Conservation (phyloP, 768 basidiomycete species). For the Lactarius vividus region DNA sequence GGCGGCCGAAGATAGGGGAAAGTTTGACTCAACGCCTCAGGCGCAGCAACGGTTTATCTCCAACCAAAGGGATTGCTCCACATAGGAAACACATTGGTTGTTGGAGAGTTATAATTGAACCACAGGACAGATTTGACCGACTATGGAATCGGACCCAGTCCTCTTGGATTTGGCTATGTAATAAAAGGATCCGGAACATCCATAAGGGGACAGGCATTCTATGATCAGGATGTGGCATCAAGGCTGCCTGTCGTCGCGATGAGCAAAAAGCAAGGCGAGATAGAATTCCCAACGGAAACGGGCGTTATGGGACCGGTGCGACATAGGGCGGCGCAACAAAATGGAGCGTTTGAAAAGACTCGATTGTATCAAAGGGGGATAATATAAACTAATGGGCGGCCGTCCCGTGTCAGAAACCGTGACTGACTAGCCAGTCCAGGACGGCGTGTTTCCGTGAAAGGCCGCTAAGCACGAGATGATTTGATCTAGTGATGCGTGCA, state of each 20-base stretch:
- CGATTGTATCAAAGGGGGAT: slow-evolving; percentile 20
- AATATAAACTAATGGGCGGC: slow-evolving; percentile 24
- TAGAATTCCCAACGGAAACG: slow-evolving; percentile 3
- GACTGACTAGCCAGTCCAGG: slow-evolving; percentile 56
- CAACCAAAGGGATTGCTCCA: not conserved
- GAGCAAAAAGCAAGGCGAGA: slow-evolving; percentile 2
- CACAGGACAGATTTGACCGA: slow-evolving; percentile 9
- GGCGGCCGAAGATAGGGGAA: slow-evolving; percentile 9
- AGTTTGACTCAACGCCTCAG: slow-evolving; percentile 12
- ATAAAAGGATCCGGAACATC: slow-evolving; percentile 4
- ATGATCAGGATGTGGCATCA: slow-evolving; percentile 14
- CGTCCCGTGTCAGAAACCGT: slow-evolving; percentile 52
- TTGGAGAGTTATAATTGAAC: not conserved
- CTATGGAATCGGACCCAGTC: slow-evolving; percentile 1
- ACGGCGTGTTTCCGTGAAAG: slow-evolving; percentile 63
- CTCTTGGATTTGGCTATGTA: not conserved
- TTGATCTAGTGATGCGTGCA: slow-evolving; percentile 45
- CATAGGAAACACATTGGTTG: slow-evolving; percentile 13
- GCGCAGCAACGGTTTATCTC: slow-evolving; percentile 14
- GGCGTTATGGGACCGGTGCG: slow-evolving; percentile 4
- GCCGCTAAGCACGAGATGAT: slow-evolving; percentile 58
- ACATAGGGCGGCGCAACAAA: slow-evolving; percentile 15
- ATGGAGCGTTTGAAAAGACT: slow-evolving; percentile 10
- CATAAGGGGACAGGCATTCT: slow-evolving; percentile 8
- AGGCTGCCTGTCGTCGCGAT: slow-evolving; percentile 13